Percentiles rank a stretch among this genome's conserved stretches.
Evolutionary conservation across 2,329 filamentous ascomycete genomes (phyloP).

Genomic region (Aspergillus sp.): DNA sequence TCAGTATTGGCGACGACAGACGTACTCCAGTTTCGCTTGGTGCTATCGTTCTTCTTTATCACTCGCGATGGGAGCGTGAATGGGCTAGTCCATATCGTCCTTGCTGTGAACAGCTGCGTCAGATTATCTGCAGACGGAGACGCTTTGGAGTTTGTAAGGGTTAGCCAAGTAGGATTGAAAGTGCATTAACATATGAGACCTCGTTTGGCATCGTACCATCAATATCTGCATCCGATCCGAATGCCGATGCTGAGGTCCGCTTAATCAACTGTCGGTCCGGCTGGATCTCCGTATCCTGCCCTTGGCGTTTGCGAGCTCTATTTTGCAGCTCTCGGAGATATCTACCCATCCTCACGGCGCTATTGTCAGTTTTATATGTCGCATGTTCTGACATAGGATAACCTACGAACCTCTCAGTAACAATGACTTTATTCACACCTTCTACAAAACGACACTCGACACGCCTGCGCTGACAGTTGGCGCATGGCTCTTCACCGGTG

Average conservation of each 20-base stretch:
- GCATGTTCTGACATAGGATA: background rate
- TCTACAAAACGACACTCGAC: conserved; percentile 36
- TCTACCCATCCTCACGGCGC: too few species aligned
- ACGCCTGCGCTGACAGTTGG: conserved; percentile 22
- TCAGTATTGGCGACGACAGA: background rate
- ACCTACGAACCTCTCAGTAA: conserved; percentile 35
- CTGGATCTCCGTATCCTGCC: background rate
- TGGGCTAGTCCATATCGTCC: conserved; percentile 25
- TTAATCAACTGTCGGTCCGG: background rate
- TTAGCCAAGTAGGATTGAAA: background rate
- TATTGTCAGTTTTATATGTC: too few species aligned
- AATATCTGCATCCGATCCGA: conserved; percentile 5
- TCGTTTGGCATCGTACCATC: background rate
- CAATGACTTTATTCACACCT: conserved; percentile 29
- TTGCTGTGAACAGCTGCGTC: background rate
- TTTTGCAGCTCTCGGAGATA: too few species aligned
- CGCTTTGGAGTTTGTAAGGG: background rate
- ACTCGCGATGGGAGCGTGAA: conserved; percentile 22
- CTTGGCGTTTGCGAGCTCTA: too few species aligned
- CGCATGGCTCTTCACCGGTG: conserved; percentile 44
- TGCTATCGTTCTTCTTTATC: conserved; percentile 20
- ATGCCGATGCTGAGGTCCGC: conserved; percentile 6
- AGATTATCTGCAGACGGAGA: background rate
- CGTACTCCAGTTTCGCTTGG: conserved; percentile 40
- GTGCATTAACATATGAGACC: too few species aligned